A percentile compares a stretch with the other conserved stretches of the same genome.
These are phyloP conservation scores for Magnaporthales sp. DNA, from an alignment of 2,329 filamentous ascomycete species.

Conservation along the genomic window DNA sequence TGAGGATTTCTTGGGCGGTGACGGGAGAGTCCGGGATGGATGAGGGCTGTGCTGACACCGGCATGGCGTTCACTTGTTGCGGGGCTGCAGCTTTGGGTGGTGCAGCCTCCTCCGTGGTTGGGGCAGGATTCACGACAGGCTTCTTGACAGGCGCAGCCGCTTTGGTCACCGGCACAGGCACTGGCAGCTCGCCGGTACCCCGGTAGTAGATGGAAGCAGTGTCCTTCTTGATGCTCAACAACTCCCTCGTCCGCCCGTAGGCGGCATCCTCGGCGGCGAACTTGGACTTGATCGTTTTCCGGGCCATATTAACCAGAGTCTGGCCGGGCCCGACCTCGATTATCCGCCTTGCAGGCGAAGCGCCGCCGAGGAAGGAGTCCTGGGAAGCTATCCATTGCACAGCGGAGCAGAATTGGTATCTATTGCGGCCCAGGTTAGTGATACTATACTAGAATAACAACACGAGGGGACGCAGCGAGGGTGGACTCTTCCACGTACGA, in stretches of 20 bases:
- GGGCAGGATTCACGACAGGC: too few relatives aligned
- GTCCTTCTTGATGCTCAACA: conserved; percentile 15
- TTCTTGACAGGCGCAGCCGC: not conserved
- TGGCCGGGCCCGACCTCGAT: conserved; percentile 29
- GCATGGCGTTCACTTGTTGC: too few relatives aligned
- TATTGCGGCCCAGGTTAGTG: not conserved
- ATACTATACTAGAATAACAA: too few relatives aligned
- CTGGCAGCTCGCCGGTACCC: conserved; percentile 56
- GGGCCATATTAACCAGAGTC: conserved; percentile 28
- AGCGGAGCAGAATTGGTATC: not conserved
- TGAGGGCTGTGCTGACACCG: too few relatives aligned
- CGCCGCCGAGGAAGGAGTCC: conserved; percentile 18
- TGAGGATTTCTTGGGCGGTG: conserved; percentile 15
- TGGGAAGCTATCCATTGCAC: conserved; percentile 14
- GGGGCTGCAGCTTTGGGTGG: too few relatives aligned
- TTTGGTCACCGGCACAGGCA: conserved; percentile 55
- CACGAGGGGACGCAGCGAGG: too few relatives aligned
- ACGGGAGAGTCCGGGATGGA: conserved; percentile 9
- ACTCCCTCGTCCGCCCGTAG: conserved; percentile 13
- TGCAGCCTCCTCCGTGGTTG: too few relatives aligned
- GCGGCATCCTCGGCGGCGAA: conserved; percentile 14
- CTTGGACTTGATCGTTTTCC: conserved; percentile 20
- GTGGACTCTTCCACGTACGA: too few relatives aligned
- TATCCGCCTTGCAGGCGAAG: conserved; percentile 19
- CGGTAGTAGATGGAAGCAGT: conserved; percentile 17